Percentiles rank a stretch among this genome's conserved stretches.
phyloP scores from a whole-genome alignment of 768 basidiomycete genomes.

The Trametes cubensis region DNA sequence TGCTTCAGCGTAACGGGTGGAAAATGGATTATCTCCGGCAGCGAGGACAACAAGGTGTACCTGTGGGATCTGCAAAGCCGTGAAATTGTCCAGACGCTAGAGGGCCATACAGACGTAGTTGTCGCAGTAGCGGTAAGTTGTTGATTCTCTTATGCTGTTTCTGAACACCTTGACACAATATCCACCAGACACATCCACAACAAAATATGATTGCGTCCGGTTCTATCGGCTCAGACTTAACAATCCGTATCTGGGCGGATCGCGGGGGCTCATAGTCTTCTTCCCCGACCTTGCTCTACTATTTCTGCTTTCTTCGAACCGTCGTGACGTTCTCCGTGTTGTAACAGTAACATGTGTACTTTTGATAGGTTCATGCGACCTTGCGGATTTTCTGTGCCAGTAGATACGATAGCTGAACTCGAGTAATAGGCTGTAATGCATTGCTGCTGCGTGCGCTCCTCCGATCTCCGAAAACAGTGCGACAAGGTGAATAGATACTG shows the following conservation, averaged over 20 bases:
- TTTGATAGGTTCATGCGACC: not conserved
- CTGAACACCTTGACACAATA: constrained; percentile 4
- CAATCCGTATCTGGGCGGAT: constrained; percentile 84
- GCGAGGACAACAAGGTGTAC: constrained; percentile 87
- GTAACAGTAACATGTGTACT: constrained; percentile 15
- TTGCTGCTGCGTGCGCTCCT: constrained; percentile 13
- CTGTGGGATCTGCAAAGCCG: constrained; percentile 91
- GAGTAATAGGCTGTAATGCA: not conserved
- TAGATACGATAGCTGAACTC: constrained; percentile 1
- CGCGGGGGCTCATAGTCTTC: constrained; percentile 19
- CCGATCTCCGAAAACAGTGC: constrained; percentile 23
- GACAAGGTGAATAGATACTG: constrained; percentile 21
- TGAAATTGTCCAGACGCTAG: constrained; percentile 79
- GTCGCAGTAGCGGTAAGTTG: constrained; percentile 71
- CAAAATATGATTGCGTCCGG: constrained; percentile 89
- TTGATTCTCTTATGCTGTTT: constrained; percentile 12
- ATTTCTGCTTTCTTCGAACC: not conserved
- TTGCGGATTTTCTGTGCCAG: constrained; percentile 1
- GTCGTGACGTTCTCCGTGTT: constrained; percentile 2
- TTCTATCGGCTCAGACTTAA: constrained; percentile 80
- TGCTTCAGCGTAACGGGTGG: constrained; percentile 85
- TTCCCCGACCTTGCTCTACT: not conserved
- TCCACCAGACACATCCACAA: constrained; percentile 73
- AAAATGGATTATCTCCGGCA: constrained; percentile 90
- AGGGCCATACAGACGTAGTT: constrained; percentile 79